These are phyloP conservation scores for Miscanthus sacchariflorus DNA, from an alignment of 202 grass and related monocot species.

Conservation along the genomic window DNA sequence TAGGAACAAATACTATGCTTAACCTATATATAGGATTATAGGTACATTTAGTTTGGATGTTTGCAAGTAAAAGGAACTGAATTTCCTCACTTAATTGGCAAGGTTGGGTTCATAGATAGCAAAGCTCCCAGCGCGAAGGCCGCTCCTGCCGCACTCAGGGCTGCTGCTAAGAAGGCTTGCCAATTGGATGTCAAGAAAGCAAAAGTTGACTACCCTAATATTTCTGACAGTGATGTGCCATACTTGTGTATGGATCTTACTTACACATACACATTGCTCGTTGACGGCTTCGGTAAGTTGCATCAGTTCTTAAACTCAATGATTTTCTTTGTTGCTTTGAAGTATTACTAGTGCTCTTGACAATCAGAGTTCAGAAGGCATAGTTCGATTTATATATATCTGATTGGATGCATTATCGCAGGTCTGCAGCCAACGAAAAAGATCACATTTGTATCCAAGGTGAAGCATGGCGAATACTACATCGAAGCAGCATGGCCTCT, in stretches of 20 bases:
- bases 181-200: conserved; percentile 28
- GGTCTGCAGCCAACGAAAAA: conserved; percentile 24
- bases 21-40: background rate
- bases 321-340: background rate
- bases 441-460: conserved; percentile 47
- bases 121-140: conserved; percentile 12
- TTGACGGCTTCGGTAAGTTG: conserved; percentile 52
- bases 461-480: conserved; percentile 46
- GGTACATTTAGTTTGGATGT: background rate
- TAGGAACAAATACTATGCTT: background rate
- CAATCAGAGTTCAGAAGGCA: background rate
- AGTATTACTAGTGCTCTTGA: background rate
- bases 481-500: conserved; percentile 47
- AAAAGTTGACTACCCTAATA: conserved; percentile 6
- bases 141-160: conserved; percentile 14
- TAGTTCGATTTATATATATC: background rate
- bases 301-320: background rate
- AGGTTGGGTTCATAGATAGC: conserved; percentile 52
- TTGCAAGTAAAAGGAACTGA: background rate
- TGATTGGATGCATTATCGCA: background rate
- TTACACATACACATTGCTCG: conserved; percentile 51
- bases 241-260: conserved; percentile 66
- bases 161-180: conserved; percentile 41
- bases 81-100: background rate
- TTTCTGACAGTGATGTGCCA: conserved; percentile 30